Conservation (phyloP, 768 basidiomycete species). For the Daedaleopsis sinensis region DNA sequence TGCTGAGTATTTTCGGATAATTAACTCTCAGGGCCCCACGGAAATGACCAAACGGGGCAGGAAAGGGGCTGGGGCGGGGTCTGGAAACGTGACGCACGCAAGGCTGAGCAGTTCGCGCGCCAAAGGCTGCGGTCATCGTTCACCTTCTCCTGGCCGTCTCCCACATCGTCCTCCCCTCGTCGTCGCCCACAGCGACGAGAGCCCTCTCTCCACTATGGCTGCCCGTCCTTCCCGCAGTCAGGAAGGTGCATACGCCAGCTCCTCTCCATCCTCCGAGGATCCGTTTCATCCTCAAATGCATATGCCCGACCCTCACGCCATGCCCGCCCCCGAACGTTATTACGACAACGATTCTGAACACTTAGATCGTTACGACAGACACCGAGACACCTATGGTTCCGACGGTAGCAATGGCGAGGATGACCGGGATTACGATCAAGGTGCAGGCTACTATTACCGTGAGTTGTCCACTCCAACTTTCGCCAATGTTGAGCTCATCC, state of each 20-base stretch:
- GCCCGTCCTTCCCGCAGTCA: slow-evolving; percentile 58
- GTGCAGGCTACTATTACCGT: slow-evolving; percentile 71
- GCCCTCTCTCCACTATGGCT: slow-evolving; percentile 42
- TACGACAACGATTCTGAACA: slow-evolving; percentile 81
- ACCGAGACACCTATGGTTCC: slow-evolving; percentile 63
- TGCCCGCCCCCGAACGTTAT: slow-evolving; percentile 42
- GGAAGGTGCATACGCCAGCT: slow-evolving; percentile 64
- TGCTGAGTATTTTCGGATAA: background rate
- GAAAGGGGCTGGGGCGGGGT: background rate
- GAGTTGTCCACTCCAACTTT: slow-evolving; percentile 12
- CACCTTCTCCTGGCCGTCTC: background rate
- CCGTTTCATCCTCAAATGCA: slow-evolving; percentile 52
- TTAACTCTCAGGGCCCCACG: background rate
- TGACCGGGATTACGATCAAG: slow-evolving; percentile 65
- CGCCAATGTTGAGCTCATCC: background rate
- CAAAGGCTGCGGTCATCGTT: background rate
- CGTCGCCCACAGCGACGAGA: slow-evolving; percentile 20
- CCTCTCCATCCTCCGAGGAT: slow-evolving; percentile 64
- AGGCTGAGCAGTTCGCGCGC: background rate
- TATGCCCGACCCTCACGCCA: slow-evolving; percentile 21
- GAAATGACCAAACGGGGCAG: background rate
- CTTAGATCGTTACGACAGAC: slow-evolving; percentile 59
- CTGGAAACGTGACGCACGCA: background rate
- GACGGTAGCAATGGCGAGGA: slow-evolving; percentile 64
- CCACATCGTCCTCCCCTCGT: slow-evolving; percentile 10